Percentiles rank a stretch among this genome's conserved stretches.
These are phyloP conservation scores for Fomitiporia mediterranea DNA, from an alignment of 1,284 basidiomycete species.

Conservation along the genomic window DNA sequence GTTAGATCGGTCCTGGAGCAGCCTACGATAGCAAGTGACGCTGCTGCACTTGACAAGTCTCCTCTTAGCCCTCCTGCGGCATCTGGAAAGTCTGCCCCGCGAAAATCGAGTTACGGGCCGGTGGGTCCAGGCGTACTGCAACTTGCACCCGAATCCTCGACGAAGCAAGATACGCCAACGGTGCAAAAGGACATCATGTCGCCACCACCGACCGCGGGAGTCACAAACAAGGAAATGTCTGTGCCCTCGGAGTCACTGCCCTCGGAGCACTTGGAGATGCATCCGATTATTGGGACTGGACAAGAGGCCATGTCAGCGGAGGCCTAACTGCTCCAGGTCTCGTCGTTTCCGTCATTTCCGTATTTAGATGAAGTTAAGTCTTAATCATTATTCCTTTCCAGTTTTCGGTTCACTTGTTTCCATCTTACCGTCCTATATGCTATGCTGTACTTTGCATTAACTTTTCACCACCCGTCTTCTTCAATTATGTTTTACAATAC, in stretches of 20 bases:
- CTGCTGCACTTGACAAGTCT: not conserved
- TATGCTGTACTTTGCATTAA: too few species aligned
- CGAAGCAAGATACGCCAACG: too few species aligned
- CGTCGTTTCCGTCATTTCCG: too few species aligned
- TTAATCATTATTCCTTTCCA: too few species aligned
- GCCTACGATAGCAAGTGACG: not conserved
- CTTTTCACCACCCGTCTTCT: too few species aligned
- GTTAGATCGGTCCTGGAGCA: not conserved
- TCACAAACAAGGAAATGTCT: not conserved
- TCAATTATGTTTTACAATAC: too few species aligned
- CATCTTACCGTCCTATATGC: too few species aligned
- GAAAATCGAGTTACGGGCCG: not conserved
- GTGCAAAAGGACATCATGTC: too few species aligned
- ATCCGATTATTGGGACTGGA: not conserved
- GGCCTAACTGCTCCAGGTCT: not conserved
- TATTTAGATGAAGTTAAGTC: too few species aligned
- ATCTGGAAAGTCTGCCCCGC: not conserved
- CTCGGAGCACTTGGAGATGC: not conserved
- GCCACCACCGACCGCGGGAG: too few species aligned
- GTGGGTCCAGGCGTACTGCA: constrained; percentile 5
- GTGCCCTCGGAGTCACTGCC: not conserved
- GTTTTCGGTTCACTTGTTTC: too few species aligned
- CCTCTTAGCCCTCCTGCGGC: not conserved
- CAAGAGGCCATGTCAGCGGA: not conserved
- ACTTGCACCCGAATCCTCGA: constrained; percentile 3